Percentiles rank a stretch among this genome's conserved stretches.
Evolutionary conservation across 805 yeast species (phyloP).

Genomic region (Wickerhamomyces canadensis): DNA sequence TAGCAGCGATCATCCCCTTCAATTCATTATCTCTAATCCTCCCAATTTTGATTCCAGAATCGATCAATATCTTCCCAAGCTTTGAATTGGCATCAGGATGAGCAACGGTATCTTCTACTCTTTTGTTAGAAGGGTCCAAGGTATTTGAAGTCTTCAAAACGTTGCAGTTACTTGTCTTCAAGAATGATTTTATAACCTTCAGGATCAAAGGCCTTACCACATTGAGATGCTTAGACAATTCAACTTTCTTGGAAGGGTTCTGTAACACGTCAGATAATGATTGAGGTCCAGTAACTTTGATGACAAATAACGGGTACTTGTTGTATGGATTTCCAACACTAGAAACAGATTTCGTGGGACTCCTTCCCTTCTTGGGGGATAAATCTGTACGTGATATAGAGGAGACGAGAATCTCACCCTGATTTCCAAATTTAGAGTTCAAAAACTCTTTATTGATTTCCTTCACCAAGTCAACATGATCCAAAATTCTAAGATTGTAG

Average conservation of each 20-base stretch:
- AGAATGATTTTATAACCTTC: conserved; percentile 26
- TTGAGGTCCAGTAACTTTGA: conserved; percentile 26
- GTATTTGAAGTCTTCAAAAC: not conserved
- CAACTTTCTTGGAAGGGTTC: conserved; percentile 32
- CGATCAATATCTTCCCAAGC: not conserved
- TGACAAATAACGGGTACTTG: conserved; percentile 34
- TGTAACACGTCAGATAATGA: conserved; percentile 34
- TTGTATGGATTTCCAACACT: conserved; percentile 29
- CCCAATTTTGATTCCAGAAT: conserved; percentile 7
- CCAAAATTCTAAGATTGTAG: conserved; percentile 33
- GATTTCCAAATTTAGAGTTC: conserved; percentile 19
- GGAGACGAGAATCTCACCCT: conserved; percentile 9
- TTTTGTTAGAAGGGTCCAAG: no score
- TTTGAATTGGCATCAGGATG: no score
- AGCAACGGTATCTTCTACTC: no score
- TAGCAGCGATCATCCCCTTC: conserved; percentile 6
- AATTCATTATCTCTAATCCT: conserved; percentile 9
- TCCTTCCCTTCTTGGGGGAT: conserved; percentile 20
- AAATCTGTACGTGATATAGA: conserved; percentile 10
- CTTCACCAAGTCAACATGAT: conserved; percentile 10
- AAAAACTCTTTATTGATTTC: conserved; percentile 24
- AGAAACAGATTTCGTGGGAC: conserved; percentile 20
- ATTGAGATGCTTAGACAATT: conserved; percentile 20
- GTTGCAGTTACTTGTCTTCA: conserved; percentile 20
- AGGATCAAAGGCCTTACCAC: conserved; percentile 27